Base-by-base conservation (phyloP, 2,329 filamentous ascomycete species). In the Shiraia sp. region DNA sequence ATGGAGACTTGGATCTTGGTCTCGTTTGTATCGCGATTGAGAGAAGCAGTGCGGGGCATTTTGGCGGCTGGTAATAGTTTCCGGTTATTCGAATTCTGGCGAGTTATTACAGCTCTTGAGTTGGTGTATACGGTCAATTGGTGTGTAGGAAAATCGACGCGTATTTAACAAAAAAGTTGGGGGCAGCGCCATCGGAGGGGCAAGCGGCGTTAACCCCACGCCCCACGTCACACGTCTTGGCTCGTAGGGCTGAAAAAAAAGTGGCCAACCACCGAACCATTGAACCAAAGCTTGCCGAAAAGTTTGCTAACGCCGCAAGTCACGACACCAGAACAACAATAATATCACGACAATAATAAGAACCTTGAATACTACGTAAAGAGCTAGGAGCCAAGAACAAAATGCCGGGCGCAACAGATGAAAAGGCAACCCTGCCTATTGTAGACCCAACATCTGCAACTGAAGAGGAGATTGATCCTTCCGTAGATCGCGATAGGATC, bases 11-110 rank as follows among this genome's bases (percentile, higher is more conserved):
- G 85, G 71, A 99, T 95, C 70, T 95, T 96, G 68, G 93, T 99
- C 77, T 99, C 93, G 76, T 97, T 97, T 64, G 93, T 99, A 72
- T 92, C 86, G 69, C 93, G 90, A 53, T 87, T 84, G 59, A 97
- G 76, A 40, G 85, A 82, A 36, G 89, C 85, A 70, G 86, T 89
- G 66, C 92, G 87, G 41, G 70, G 57, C 59, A 64, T 67, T 19
- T 45, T 62, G 44, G 49, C 42, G 35, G 35, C 42, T 16, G 28
- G 8, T 8, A 22, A 22, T 5, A 22, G 8, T 22, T 22, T 42
- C n/a, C 8, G 19, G 24, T 10, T n/a, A 16, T 13, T 27, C 12
- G 14, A 19, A 28, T 26, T 14, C 15, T 6, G 10, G 24, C 10
- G 3, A 27, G 14, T 5, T 5, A 22, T 22, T 22, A 4, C 4